Percentiles rank a stretch among this genome's conserved stretches.
phyloP scores from a whole-genome alignment of 139 green algal species.

The Auxenochlorella pyrenoidosa region DNA sequence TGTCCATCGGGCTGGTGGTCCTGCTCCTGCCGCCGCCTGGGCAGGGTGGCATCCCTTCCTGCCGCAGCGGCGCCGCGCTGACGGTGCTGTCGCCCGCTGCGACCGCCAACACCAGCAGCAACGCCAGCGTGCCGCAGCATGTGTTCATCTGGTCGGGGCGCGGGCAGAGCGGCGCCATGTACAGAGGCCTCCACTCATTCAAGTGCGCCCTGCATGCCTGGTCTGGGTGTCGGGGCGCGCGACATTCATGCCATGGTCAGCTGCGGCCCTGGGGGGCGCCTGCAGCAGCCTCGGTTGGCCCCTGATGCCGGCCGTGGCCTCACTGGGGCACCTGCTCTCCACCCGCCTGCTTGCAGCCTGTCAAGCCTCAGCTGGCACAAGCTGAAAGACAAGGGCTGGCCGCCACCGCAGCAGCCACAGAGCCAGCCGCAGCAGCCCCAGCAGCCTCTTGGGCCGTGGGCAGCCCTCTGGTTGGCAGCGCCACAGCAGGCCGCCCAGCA shows the following conservation, averaged over 20 bases:
- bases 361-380: neutral
- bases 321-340: neutral
- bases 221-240: no score
- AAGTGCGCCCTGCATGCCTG: neutral
- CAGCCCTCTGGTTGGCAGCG: no score
- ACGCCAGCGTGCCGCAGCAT: neutral
- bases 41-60: neutral
- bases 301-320: neutral
- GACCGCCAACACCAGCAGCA: neutral
- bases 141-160: neutral
- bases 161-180: neutral
- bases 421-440: neutral
- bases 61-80: conserved; percentile 7
- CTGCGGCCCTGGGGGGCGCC: no score
- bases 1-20: neutral
- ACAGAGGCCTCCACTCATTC: neutral
- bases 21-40: neutral
- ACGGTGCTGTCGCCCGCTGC: neutral
- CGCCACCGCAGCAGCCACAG: neutral
- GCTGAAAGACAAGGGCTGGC: neutral
- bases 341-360: neutral
- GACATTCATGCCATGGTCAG: no score
- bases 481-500: no score
- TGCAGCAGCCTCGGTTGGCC: no score
- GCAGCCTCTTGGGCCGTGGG: no score